These are phyloP conservation scores for Candolleomyces eurysporus DNA, from an alignment of 768 basidiomycete species.

Conservation along the genomic window DNA sequence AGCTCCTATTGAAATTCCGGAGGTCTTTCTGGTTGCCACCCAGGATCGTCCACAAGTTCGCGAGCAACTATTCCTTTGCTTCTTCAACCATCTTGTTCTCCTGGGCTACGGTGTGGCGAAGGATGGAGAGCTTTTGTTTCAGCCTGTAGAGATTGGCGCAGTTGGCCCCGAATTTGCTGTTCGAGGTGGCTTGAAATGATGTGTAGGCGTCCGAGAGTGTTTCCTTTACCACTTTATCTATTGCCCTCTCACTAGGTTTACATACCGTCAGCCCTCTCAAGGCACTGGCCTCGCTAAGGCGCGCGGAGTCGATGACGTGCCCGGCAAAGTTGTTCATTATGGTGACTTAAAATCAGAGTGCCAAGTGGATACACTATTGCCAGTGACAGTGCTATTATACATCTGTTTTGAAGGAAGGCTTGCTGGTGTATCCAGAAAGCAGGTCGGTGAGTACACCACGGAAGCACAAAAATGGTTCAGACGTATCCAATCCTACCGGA, in stretches of 20 bases:
- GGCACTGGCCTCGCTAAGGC: slow-evolving; percentile 30
- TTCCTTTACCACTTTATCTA: slow-evolving; percentile 42
- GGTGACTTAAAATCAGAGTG: no score
- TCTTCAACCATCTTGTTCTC: slow-evolving; percentile 49
- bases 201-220: slow-evolving; percentile 63
- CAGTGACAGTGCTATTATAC: no score
- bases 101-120: slow-evolving; percentile 59
- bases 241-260: slow-evolving; percentile 30
- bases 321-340: slow-evolving; percentile 73
- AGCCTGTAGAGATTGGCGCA: slow-evolving; percentile 55
- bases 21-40: slow-evolving; percentile 58
- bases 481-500: no score
- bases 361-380: no score
- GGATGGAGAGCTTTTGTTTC: slow-evolving; percentile 53
- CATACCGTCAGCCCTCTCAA: slow-evolving; percentile 31
- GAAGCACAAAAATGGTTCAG: no score
- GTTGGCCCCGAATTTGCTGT: slow-evolving; percentile 61
- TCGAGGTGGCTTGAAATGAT: slow-evolving; percentile 50
- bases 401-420: no score
- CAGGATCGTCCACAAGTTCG: slow-evolving; percentile 65
- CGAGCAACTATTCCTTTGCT: slow-evolving; percentile 54
- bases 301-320: slow-evolving; percentile 47
- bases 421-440: no score
- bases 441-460: no score
- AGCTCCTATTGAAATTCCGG: slow-evolving; percentile 49